These are phyloP conservation scores for Macroventuria anomochaeta DNA, from an alignment of 2,329 filamentous ascomycete genomes.

Conservation along the genomic window DNA sequence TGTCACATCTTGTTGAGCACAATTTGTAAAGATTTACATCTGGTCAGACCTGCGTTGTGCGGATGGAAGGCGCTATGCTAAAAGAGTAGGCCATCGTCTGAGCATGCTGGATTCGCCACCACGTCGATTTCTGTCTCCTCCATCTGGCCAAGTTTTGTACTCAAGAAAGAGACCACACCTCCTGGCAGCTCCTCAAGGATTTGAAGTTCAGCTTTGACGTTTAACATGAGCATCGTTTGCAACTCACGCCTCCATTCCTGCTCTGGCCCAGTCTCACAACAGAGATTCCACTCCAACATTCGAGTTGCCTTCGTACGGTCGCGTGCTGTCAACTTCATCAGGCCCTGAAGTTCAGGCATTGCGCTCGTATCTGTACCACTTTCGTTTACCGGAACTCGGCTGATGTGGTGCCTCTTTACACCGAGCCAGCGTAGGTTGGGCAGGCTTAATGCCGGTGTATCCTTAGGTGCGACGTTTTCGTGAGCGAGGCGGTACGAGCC, in stretches of 20 bases:
- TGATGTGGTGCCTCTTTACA: constrained; percentile 50
- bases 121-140: constrained; percentile 10
- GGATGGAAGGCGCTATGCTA: constrained; percentile 9
- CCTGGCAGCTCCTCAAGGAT: constrained; percentile 60
- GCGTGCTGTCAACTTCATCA: constrained; percentile 59
- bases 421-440: constrained; percentile 70
- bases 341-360: constrained; percentile 44
- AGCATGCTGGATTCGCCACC: constrained; percentile 7
- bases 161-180: constrained; percentile 43
- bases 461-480: constrained; percentile 58
- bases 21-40: not conserved
- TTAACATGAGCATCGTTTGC: constrained; percentile 75
- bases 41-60: not conserved
- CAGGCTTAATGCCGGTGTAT: constrained; percentile 43
- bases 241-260: constrained; percentile 62
- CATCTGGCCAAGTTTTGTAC: constrained; percentile 23
- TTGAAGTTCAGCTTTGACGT: constrained; percentile 80
- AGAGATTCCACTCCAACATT: constrained; percentile 57
- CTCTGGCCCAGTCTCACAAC: constrained; percentile 43
- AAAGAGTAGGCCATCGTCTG: constrained; percentile 39
- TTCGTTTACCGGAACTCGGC: constrained; percentile 22
- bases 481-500: constrained; percentile 70
- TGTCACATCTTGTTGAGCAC: constrained; percentile 12
- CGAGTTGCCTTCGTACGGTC: constrained; percentile 66
- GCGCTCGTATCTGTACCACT: constrained; percentile 17